Evolutionary conservation across 306 rosid genomes (phyloP), one percentile per base, ranked within the genome.

Genomic region (Cucumis cinereus): DNA sequence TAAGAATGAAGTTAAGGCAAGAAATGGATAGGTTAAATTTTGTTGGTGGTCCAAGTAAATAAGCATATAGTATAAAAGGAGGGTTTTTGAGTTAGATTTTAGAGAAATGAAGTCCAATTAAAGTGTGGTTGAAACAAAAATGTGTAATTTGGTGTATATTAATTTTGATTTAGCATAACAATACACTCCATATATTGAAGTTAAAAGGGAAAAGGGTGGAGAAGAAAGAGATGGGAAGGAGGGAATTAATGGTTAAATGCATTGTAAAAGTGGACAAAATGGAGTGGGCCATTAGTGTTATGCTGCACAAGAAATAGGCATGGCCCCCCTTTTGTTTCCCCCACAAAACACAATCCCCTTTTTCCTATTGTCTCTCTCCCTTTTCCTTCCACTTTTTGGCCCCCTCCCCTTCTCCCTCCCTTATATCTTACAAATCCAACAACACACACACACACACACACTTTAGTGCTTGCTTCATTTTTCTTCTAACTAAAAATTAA

Each of bases 241-340:
- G 19, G 72, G 49, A 52, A 10, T n/a, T n/a, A 66, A 66, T 66
- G 50, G 73, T 66, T 66, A 66, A 66, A 66, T 38, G 30, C 30
- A 68, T 41, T 10, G 35, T 20, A 67, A 68, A 68, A 41, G 74
- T 68, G 74, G 74, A 68, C 55, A 68, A 43, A 23, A 68, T 41
- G 74, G 74, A 68, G 74, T 68, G 74, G 74, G 68, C 47, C 55
- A 76, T 57, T 76, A 64, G 50, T 64, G 71, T 30, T 50, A 64
- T 64, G 54, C 2, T 41, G 50, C 50, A 38, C 23, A 17, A 35
- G 22, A 68, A 68, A 43, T 43, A 74, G 72, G 77, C 15, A 63
- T 41, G 45, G 81, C 62, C 79, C 62, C 47, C 55, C 5, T 10
- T 22, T 10, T 22, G 4, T 45, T 45, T 13, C 52, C 15, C 17